Evolutionary conservation across 164 flowering plant species (phyloP), one percentile per base, ranked within the genome.

Genomic region (Protea cynaroides): DNA sequence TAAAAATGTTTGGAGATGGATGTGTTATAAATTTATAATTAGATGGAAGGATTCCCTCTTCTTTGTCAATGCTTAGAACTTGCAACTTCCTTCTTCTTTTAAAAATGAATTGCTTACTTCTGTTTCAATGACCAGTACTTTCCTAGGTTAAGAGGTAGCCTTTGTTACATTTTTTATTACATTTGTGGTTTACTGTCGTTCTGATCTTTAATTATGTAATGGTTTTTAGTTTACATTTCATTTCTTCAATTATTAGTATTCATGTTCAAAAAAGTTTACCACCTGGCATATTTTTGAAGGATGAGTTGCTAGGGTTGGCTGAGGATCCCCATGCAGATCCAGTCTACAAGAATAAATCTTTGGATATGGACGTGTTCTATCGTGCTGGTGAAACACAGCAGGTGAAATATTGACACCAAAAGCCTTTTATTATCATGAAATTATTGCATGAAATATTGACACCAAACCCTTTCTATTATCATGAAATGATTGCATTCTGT

Each of bases 311-410:
- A 69, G 97, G 95, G 29, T 74, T 86, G 79, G 84, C 87, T 50
- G 82, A 63, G 25, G 87, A 81, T 22, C 79, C 84, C 6, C 69
- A 69, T 36, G 76, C 77, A 25, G 87, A 86, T 69, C 70, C 72
- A 37, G 67, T 78, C 44, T 88, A 78, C 74, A 85, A 74, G 73
- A 79, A 80, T 65, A 74, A 76, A 34, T 61, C 72, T 43, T 64
- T 86, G 24, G 72, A 84, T 69, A 86, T 82, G 91, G 90, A 85
- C 53, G 86, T 82, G 18, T 75, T 91, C 15, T 91, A 88, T 72
- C 88, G 97, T n/a, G 54, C 84, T 58, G 97, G 97, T 51, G 92
- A 91, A 74, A 88, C 91, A 12, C 87, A 67, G n/a, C 91, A 83
- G 89, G 92, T 88, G 38, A 19, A 51, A 29, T 56, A 57, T 22